These are phyloP conservation scores for Chrysoporthe austroafricana DNA, from an alignment of 2,329 filamentous ascomycete species.

Conservation along the genomic window DNA sequence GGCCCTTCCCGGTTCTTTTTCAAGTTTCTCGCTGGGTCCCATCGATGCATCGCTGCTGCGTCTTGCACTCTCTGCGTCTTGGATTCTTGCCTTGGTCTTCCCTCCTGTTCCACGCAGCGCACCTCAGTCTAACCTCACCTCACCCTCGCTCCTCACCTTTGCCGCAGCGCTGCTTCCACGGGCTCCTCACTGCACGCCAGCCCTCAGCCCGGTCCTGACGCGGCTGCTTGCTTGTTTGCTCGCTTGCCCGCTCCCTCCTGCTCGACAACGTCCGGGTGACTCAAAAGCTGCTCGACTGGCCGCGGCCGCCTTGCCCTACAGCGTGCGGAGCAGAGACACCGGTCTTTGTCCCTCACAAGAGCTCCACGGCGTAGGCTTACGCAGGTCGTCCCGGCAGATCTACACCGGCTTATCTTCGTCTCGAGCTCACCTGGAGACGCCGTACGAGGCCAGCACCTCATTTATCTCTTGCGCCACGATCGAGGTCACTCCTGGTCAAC, in stretches of 20 bases:
- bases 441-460: background rate
- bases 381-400: background rate
- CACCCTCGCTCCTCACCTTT: background rate
- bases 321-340: background rate
- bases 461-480: background rate
- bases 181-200: background rate
- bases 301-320: background rate
- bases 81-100: background rate
- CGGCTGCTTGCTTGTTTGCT: background rate
- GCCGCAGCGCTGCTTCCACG: background rate
- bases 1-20: background rate
- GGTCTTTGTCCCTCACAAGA: background rate
- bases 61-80: slow-evolving; percentile 5
- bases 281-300: background rate
- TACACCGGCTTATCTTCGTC: no score
- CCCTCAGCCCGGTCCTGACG: background rate
- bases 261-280: background rate
- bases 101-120: background rate
- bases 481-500: background rate
- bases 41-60: background rate
- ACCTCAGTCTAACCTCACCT: background rate
- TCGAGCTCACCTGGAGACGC: background rate
- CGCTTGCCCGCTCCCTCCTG: background rate
- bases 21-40: background rate
- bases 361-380: background rate